Base-by-base conservation (phyloP, 805 yeast genomes). In the Schizosaccharomyces cryophilus region DNA sequence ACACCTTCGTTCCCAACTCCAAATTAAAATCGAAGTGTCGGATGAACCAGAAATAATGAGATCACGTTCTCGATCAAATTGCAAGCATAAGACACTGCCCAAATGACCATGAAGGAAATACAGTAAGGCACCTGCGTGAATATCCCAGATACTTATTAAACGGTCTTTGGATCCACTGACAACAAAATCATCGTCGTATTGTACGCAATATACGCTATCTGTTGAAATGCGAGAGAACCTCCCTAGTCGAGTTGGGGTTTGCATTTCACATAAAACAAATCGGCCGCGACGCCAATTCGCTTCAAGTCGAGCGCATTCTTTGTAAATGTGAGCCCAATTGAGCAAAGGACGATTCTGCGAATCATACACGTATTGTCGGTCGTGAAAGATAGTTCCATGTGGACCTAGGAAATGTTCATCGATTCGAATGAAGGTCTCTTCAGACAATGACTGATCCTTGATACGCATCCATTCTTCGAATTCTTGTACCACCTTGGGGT, bases 161-260 rank as follows among this genome's bases (percentile, higher is more conserved):
- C 64, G 61, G 60, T 73, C 75, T 5, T 72, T 58, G 0, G 95
- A 87, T 0, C 95, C 96, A 2, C 95, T 86, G 73, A 89, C 81
- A 48, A 89, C 72, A 63, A 78, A 73, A 65, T 81, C 74, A 58
- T 62, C 61, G 54, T 82, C 82, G 71, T 83, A 85, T 68, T 85
- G 87, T 58, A 88, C 76, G 64, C 95, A 81, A 45, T 90, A 77
- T 15, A 89, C 48, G 21, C 61, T 42, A 24, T 56, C 47, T 29
- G 21, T n/a, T 35, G 40, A n/a, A 54, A 6, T 26, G 17, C 58
- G 40, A 54, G 31, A 7, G 11, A 5, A 6, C 40, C 21, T 19
- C 11, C 26, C 42, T 17, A 26, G 60, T 19, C 24, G 30, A 1
- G 38, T 31, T 15, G 60, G 42, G 60, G n/a, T 9, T 15, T 19